Evolutionary conservation across 148 eudicot species (phyloP).

Genomic region (Arbutus unedo): DNA sequence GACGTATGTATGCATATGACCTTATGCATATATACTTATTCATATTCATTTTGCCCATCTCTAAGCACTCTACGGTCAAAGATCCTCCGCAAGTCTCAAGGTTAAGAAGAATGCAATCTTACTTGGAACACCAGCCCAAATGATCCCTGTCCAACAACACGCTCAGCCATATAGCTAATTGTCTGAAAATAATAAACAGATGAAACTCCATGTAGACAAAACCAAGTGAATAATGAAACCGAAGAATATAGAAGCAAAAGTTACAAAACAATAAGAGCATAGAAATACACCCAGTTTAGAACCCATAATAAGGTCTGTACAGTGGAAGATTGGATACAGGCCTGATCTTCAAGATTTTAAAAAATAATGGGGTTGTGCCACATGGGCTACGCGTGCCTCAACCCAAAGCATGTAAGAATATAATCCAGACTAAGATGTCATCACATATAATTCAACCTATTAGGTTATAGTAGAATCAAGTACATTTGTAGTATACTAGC

Average conservation of each 20-base stretch:
- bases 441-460: neutral
- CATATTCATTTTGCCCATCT: too few relatives aligned
- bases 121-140: conserved; percentile 72
- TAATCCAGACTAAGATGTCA: neutral
- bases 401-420: neutral
- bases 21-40: too few relatives aligned
- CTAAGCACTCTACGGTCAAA: neutral
- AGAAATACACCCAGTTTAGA: neutral
- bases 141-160: conserved; percentile 59
- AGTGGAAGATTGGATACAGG: neutral
- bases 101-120: neutral
- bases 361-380: neutral
- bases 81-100: neutral
- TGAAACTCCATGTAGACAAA: neutral
- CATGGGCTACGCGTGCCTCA: neutral
- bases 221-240: neutral
- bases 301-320: neutral
- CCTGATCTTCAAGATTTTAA: neutral
- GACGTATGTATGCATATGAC: too few relatives aligned
- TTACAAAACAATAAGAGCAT: neutral
- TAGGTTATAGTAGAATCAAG: neutral
- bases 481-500: neutral
- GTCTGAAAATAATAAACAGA: conserved; percentile 34
- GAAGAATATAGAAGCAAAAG: neutral
- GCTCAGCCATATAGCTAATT: conserved; percentile 72